Evolutionary conservation across 2,329 filamentous ascomycete genomes (phyloP).

Genomic region (Escovopsis sp.): DNA sequence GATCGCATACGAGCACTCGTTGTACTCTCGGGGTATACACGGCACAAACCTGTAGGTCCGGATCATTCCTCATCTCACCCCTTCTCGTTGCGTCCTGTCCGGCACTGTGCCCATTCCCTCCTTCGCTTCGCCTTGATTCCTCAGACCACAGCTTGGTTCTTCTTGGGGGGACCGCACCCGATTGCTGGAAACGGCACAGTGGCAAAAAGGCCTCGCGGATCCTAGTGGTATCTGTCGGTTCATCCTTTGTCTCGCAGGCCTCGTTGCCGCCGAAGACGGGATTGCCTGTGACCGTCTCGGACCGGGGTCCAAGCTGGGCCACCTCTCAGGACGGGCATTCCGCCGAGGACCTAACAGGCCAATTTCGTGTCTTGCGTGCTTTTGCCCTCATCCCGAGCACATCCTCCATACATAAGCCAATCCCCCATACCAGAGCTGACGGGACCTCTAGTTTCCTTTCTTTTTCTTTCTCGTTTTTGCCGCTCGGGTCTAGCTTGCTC

Average conservation of each 20-base stretch:
- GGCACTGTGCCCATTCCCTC: neutral
- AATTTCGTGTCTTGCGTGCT: too few relatives aligned
- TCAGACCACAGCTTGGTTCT: slow-evolving; percentile 1
- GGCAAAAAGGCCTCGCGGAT: slow-evolving; percentile 1
- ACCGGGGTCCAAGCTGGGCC: slow-evolving; percentile 4
- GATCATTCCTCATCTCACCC: neutral
- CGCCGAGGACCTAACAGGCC: slow-evolving; percentile 3
- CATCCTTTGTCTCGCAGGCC: neutral
- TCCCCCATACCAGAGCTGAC: slow-evolving; percentile 5
- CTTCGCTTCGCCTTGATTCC: neutral
- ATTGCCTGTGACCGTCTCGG: slow-evolving; percentile 5
- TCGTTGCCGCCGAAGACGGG: slow-evolving; percentile 3
- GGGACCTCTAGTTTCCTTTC: neutral
- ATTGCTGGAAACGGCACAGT: slow-evolving; percentile 6
- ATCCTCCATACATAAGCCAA: slow-evolving; percentile 5
- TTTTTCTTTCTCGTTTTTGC: neutral
- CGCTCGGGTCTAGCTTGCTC: slow-evolving; percentile 6
- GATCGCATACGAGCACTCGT: too few relatives aligned
- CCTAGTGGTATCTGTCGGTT: slow-evolving; percentile 4
- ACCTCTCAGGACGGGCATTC: slow-evolving; percentile 1
- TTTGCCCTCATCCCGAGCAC: slow-evolving; percentile 1
- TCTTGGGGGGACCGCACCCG: slow-evolving; percentile 6
- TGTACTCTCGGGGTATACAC: too few relatives aligned
- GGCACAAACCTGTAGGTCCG: neutral
- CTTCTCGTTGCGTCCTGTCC: neutral